Conservation (phyloP, 2,329 filamentous ascomycete genomes). For the Xylaria polymorpha region DNA sequence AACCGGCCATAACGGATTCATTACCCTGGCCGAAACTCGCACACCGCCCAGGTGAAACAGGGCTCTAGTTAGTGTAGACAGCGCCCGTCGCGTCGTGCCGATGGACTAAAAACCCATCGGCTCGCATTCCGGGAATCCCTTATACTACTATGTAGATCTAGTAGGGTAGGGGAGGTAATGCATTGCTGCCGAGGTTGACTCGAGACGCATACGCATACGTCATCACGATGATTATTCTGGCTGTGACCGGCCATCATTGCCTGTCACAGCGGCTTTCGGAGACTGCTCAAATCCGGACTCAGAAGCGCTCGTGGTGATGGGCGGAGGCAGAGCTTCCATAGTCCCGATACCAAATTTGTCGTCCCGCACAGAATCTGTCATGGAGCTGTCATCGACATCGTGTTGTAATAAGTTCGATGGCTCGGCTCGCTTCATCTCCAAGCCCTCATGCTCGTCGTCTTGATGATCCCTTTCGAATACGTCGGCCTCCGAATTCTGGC, state of each 20-base stretch:
- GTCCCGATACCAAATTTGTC: slow-evolving; percentile 18
- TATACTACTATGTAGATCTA: slow-evolving; percentile 10
- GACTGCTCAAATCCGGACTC: slow-evolving; percentile 5
- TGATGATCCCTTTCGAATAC: slow-evolving; percentile 61
- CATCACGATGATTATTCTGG: slow-evolving; percentile 32
- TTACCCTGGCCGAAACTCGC: slow-evolving; percentile 37
- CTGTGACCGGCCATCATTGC: slow-evolving; percentile 31
- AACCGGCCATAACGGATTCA: slow-evolving; percentile 30
- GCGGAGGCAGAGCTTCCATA: slow-evolving; percentile 43
- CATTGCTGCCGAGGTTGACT: slow-evolving; percentile 25
- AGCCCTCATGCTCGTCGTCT: slow-evolving; percentile 41
- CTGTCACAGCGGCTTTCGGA: slow-evolving; percentile 24
- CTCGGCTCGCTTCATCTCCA: slow-evolving; percentile 44
- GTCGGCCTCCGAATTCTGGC: slow-evolving; percentile 60
- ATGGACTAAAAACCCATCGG: slow-evolving; percentile 29
- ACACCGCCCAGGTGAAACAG: slow-evolving; percentile 39
- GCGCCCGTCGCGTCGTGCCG: slow-evolving; percentile 32
- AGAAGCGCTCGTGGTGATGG: slow-evolving; percentile 20
- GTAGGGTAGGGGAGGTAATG: slow-evolving; percentile 21
- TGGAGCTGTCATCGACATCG: slow-evolving; percentile 39
- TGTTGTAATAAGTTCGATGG: slow-evolving; percentile 35
- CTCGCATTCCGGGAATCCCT: slow-evolving; percentile 30
- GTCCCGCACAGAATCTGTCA: slow-evolving; percentile 31
- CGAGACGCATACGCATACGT: slow-evolving; percentile 29
- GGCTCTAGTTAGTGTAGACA: slow-evolving; percentile 23